A percentile compares a stretch with the other conserved stretches of the same genome.
Evolutionary conservation across 2,329 filamentous ascomycete genomes (phyloP).

Genomic region (Tolypocladium inflatum): DNA sequence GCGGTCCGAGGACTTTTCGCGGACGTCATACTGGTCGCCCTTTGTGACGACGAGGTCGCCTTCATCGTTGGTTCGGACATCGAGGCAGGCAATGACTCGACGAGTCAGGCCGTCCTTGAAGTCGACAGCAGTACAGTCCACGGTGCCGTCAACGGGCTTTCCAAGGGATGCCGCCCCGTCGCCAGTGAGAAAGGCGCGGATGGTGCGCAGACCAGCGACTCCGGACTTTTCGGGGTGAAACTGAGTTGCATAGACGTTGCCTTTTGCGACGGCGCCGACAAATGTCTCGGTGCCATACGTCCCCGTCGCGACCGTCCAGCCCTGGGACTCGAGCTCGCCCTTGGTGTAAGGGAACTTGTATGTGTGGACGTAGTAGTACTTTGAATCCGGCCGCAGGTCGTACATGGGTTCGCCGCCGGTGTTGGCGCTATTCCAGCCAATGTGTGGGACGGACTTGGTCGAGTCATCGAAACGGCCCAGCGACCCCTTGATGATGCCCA

Average conservation of each 20-base stretch:
- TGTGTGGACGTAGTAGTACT: conserved; percentile 98
- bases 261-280: conserved; percentile 77
- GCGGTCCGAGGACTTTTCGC: conserved; percentile 64
- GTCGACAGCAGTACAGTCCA: conserved; percentile 8
- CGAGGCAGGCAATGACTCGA: conserved; percentile 88
- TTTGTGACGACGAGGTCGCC: conserved; percentile 97
- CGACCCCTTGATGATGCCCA: conserved; percentile 62
- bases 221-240: conserved; percentile 98
- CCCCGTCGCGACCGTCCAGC: conserved; percentile 88
- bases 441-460: conserved; percentile 91
- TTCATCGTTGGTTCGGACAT: conserved; percentile 87
- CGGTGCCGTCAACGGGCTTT: conserved; percentile 3
- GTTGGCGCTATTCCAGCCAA: conserved; percentile 93
- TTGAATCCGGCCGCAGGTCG: conserved; percentile 68
- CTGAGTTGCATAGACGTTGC: conserved; percentile 83
- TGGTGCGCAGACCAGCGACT: conserved; percentile 70
- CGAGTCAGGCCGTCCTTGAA: conserved; percentile 68
- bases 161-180: conserved; percentile 44
- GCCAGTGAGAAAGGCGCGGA: conserved; percentile 81
- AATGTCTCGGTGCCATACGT: conserved; percentile 85
- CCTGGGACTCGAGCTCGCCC: conserved; percentile 66
- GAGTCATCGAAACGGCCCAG: conserved; percentile 69
- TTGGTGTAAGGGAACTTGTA: conserved; percentile 72
- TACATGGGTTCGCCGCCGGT: conserved; percentile 54
- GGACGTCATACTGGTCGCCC: conserved; percentile 96